Conservation (phyloP, 2,329 filamentous ascomycete genomes). For the Hypoxylon sp. region DNA sequence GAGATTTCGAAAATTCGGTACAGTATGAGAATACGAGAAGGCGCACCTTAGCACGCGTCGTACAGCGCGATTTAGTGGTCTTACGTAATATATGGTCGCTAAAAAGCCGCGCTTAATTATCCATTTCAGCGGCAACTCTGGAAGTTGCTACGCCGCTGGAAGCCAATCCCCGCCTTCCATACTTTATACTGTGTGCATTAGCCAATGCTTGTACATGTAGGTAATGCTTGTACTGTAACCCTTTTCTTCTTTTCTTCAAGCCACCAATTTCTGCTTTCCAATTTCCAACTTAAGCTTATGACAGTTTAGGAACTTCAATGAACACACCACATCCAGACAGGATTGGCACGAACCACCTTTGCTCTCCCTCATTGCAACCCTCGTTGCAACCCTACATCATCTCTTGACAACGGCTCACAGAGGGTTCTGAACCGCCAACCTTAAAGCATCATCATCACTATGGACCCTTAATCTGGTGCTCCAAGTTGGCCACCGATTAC, state of each 20-base stretch:
- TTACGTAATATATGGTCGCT: conserved; percentile 22
- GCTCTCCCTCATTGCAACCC: conserved; percentile 36
- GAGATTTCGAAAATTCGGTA: neutral
- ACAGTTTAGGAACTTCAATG: conserved; percentile 21
- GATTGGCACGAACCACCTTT: conserved; percentile 34
- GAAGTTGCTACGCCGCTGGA: neutral
- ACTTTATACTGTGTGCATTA: conserved; percentile 23
- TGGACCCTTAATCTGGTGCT: conserved; percentile 33
- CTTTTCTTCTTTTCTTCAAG: conserved; percentile 8
- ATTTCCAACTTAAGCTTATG: conserved; percentile 31
- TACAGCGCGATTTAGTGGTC: neutral
- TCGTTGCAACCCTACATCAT: conserved; percentile 39
- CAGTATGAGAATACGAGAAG: conserved; percentile 4
- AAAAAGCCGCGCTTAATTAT: conserved; percentile 12
- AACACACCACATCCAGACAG: conserved; percentile 23
- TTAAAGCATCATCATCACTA: conserved; percentile 31
- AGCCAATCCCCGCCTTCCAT: conserved; percentile 3
- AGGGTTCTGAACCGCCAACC: conserved; percentile 23
- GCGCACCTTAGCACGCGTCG: neutral
- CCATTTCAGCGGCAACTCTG: neutral
- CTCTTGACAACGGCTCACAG: conserved; percentile 23
- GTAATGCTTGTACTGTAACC: neutral
- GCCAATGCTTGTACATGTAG: neutral
- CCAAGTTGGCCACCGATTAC: conserved; percentile 27
- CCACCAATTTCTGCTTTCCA: conserved; percentile 9